Percentiles rank a stretch among this genome's conserved stretches.
phyloP scores from a whole-genome alignment of 2,329 filamentous ascomycete species.

The Penicillium sclerotigenum region DNA sequence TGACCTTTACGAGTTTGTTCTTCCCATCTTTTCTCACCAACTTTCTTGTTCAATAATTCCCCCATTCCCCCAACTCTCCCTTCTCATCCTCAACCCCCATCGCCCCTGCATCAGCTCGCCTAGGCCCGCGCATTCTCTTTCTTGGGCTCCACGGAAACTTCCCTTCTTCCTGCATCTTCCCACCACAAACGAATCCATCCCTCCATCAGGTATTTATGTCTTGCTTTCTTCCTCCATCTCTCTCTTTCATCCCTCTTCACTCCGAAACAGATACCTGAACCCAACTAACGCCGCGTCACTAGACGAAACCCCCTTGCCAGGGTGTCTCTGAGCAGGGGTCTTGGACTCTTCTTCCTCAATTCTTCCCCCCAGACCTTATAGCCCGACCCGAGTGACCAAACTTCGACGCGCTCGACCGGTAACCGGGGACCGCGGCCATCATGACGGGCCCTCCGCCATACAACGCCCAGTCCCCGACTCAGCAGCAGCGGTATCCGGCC shows the following conservation, averaged over 20 bases:
- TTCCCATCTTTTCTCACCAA: neutral
- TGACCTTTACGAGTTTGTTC: neutral
- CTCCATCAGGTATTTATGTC: slow-evolving; percentile 19
- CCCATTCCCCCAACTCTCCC: neutral
- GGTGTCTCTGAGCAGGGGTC: slow-evolving; percentile 15
- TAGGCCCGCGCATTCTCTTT: slow-evolving; percentile 29
- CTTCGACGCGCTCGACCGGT: slow-evolving; percentile 28
- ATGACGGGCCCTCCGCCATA: slow-evolving; percentile 47
- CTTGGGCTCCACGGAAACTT: slow-evolving; percentile 25
- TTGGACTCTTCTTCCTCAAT: slow-evolving; percentile 16
- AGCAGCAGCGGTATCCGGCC: slow-evolving; percentile 41
- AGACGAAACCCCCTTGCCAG: slow-evolving; percentile 19
- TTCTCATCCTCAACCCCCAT: slow-evolving; percentile 5
- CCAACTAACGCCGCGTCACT: slow-evolving; percentile 25
- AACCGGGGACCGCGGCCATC: slow-evolving; percentile 33
- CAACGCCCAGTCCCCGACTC: slow-evolving; percentile 45
- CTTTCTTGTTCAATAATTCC: neutral
- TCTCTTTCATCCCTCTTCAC: slow-evolving; percentile 7
- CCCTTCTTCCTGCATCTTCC: slow-evolving; percentile 27
- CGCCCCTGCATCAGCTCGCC: slow-evolving; percentile 24
- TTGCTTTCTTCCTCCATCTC: slow-evolving; percentile 2
- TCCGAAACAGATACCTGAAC: slow-evolving; percentile 4
- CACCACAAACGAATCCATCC: slow-evolving; percentile 26
- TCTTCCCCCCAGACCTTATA: slow-evolving; percentile 4
- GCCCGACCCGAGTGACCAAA: slow-evolving; percentile 4